Conservation (phyloP, 805 yeast species). For the Candida sonorensis region DNA sequence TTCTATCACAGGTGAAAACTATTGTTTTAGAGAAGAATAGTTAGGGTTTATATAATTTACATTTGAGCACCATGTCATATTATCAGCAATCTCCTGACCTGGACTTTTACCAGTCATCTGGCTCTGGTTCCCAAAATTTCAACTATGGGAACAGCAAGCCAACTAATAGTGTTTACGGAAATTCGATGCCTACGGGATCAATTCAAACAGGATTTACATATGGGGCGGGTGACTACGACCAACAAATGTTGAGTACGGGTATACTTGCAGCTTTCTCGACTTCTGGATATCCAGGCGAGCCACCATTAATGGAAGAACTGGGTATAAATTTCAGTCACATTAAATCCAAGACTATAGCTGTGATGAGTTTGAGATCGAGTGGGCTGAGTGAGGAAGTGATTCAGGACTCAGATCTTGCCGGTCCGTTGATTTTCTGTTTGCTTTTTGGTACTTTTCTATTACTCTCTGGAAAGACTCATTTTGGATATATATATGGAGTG, state of each 20-base stretch:
- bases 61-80: constrained; percentile 23
- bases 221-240: constrained; percentile 22
- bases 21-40: too few relatives aligned
- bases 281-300: constrained; percentile 91
- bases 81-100: constrained; percentile 23
- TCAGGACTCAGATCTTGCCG: constrained; percentile 90
- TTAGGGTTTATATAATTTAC: too few relatives aligned
- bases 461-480: constrained; percentile 89
- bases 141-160: constrained; percentile 1
- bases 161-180: constrained; percentile 9
- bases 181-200: constrained; percentile 22
- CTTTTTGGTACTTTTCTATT: constrained; percentile 78
- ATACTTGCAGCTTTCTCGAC: constrained; percentile 88
- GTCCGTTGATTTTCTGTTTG: constrained; percentile 85
- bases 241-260: constrained; percentile 57
- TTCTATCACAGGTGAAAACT: too few relatives aligned
- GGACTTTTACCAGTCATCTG: constrained; percentile 10
- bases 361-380: constrained; percentile 59
- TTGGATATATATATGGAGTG: constrained; percentile 95
- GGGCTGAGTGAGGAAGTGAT: constrained; percentile 67
- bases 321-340: constrained; percentile 92
- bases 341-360: constrained; percentile 75
- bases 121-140: neutral
- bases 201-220: constrained; percentile 20
- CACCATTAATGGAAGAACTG: constrained; percentile 83